phyloP scores from a whole-genome alignment of 2,329 filamentous ascomycete genomes.

The Thyridium curvatum region DNA sequence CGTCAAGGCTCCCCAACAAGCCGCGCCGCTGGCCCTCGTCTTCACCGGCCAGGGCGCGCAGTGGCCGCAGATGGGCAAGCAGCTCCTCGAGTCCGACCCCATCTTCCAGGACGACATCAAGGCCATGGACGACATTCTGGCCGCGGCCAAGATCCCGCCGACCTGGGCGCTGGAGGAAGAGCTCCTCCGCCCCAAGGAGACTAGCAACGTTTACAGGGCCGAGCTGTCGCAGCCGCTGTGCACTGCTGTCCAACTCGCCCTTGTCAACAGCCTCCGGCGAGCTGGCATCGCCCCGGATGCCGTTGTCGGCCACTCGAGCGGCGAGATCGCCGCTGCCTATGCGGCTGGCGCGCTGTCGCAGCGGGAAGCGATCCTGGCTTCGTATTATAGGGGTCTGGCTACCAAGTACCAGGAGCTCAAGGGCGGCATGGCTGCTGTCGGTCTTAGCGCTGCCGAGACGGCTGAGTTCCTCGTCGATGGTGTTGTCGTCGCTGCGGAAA shows the following conservation, averaged over 20 bases:
- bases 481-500: conserved; percentile 17
- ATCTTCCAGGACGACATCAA: not conserved
- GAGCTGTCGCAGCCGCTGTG: conserved; percentile 23
- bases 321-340: conserved; percentile 6
- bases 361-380: conserved; percentile 7
- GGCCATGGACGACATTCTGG: not conserved
- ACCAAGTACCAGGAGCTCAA: not conserved
- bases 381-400: conserved; percentile 10
- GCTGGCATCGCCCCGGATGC: conserved; percentile 15
- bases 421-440: conserved; percentile 5
- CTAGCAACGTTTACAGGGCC: conserved; percentile 12
- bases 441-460: not conserved
- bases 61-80: conserved; percentile 19
- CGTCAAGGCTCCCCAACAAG: not conserved
- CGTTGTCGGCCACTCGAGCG: conserved; percentile 22
- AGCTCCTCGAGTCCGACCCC: conserved; percentile 8
- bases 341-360: conserved; percentile 1
- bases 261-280: conserved; percentile 16
- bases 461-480: not conserved
- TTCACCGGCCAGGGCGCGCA: conserved; percentile 30
- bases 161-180: conserved; percentile 18
- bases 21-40: conserved; percentile 11
- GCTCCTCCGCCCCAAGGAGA: conserved; percentile 8
- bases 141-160: conserved; percentile 10
- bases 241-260: conserved; percentile 19